Percentiles rank a stretch among this genome's conserved stretches.
These are phyloP conservation scores for Nematocida major DNA, from an alignment of 371 early-diverging fungal genomes.

Conservation along the genomic window DNA sequence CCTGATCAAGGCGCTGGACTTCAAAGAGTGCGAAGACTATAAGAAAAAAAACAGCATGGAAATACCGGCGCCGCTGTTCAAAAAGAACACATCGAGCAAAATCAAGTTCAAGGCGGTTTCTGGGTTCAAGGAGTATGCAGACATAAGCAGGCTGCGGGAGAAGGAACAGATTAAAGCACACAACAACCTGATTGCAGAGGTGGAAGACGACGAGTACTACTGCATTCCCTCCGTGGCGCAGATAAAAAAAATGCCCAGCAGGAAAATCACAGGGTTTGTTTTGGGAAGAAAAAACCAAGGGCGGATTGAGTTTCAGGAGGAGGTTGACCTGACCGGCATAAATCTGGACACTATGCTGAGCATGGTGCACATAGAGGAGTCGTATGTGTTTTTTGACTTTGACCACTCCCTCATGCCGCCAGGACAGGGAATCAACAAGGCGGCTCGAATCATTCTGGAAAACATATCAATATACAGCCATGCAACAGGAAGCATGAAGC, in stretches of 20 bases:
- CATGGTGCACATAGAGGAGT: neutral
- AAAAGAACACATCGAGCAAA: conserved; percentile 17
- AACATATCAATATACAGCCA: conserved; percentile 31
- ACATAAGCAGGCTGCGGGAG: neutral
- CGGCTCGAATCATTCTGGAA: conserved; percentile 2
- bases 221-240: conserved; percentile 22
- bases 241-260: conserved; percentile 29
- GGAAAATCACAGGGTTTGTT: conserved; percentile 14
- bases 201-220: conserved; percentile 17
- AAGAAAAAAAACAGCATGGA: conserved; percentile 29
- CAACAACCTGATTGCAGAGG: neutral
- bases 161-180: neutral
- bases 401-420: neutral
- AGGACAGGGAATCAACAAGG: conserved; percentile 29
- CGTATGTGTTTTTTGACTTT: neutral
- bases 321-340: conserved; percentile 14
- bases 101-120: conserved; percentile 41
- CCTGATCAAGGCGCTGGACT: conserved; percentile 28
- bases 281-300: conserved; percentile 24
- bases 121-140: conserved; percentile 20
- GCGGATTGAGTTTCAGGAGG: conserved; percentile 2
- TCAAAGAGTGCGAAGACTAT: conserved; percentile 49
- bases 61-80: conserved; percentile 26
- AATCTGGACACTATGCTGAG: conserved; percentile 20
- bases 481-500: neutral